Evolutionary conservation across 2,329 filamentous ascomycete species (phyloP).

Genomic region (Pseudogymnoascus sp.): DNA sequence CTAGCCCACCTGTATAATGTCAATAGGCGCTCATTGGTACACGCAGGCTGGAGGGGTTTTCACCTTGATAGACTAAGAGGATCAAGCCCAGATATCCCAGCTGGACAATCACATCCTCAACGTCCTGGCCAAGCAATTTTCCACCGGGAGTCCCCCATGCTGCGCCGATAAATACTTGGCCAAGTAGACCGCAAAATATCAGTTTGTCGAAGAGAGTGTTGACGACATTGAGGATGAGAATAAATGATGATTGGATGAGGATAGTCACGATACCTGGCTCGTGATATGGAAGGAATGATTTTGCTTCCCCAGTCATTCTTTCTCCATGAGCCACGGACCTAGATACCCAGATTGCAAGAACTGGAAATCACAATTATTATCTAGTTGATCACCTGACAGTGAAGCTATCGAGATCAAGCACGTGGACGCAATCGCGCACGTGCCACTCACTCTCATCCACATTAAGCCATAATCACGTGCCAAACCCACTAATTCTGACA

Average conservation of each 20-base stretch:
- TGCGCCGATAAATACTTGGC: conserved; percentile 62
- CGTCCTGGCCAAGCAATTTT: conserved; percentile 42
- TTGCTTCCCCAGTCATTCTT: background rate
- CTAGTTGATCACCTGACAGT: background rate
- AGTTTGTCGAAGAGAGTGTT: conserved; percentile 48
- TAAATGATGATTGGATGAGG: conserved; percentile 50
- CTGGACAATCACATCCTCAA: conserved; percentile 49
- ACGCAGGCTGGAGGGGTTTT: conserved; percentile 15
- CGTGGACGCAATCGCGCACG: background rate
- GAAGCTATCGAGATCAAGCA: background rate
- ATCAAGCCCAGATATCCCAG: conserved; percentile 65
- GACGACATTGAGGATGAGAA: conserved; percentile 52
- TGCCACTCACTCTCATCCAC: background rate
- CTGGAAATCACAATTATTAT: background rate
- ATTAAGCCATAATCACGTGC: background rate
- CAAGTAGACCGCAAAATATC: conserved; percentile 61
- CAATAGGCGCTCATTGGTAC: background rate
- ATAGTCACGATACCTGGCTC: conserved; percentile 53
- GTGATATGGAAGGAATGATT: conserved; percentile 40
- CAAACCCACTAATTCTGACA: background rate
- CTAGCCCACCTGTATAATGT: conserved; percentile 29
- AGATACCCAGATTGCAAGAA: background rate
- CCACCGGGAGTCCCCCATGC: conserved; percentile 57
- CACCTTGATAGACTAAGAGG: conserved; percentile 56
- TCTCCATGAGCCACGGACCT: background rate